phyloP scores from a whole-genome alignment of 768 basidiomycete species.

The Boletellus ananas region DNA sequence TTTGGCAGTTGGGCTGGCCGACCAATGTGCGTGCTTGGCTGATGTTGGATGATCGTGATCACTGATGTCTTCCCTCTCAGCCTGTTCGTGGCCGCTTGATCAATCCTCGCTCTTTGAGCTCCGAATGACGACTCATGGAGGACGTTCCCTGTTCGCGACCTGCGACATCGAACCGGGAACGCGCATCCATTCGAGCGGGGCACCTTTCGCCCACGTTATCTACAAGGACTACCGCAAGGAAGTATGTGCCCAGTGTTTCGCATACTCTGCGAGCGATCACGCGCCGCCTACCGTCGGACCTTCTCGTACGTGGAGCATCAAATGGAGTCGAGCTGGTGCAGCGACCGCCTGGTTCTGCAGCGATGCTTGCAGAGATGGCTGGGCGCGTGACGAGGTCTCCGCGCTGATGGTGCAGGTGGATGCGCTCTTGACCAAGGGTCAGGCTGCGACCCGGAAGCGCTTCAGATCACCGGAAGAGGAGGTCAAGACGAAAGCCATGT shows the following conservation, averaged over 20 bases:
- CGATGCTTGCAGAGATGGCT: constrained; percentile 42
- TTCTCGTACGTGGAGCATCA: constrained; percentile 44
- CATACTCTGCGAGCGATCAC: constrained; percentile 42
- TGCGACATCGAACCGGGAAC: constrained; percentile 40
- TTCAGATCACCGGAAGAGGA: constrained; percentile 22
- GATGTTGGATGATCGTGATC: not conserved
- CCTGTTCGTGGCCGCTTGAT: not conserved
- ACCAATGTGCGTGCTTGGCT: not conserved
- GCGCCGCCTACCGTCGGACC: constrained; percentile 10
- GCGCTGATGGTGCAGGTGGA: constrained; percentile 31
- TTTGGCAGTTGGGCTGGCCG: not conserved
- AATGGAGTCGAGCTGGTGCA: constrained; percentile 28
- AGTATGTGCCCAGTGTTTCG: constrained; percentile 63
- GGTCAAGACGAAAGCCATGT: constrained; percentile 18
- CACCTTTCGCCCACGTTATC: constrained; percentile 56
- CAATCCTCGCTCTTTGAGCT: constrained; percentile 19
- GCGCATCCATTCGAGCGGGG: constrained; percentile 40
- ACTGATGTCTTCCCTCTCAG: constrained; percentile 6
- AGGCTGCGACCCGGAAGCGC: constrained; percentile 26
- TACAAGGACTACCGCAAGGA: constrained; percentile 63
- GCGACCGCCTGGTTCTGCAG: constrained; percentile 58
- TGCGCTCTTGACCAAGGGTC: constrained; percentile 35
- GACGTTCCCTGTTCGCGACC: constrained; percentile 51
- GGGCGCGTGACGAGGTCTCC: constrained; percentile 37
- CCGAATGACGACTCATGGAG: constrained; percentile 42